Evolutionary conservation across 164 flowering plant species (phyloP), one percentile per base, ranked within the genome.

Genomic region (Vitis rupestris): DNA sequence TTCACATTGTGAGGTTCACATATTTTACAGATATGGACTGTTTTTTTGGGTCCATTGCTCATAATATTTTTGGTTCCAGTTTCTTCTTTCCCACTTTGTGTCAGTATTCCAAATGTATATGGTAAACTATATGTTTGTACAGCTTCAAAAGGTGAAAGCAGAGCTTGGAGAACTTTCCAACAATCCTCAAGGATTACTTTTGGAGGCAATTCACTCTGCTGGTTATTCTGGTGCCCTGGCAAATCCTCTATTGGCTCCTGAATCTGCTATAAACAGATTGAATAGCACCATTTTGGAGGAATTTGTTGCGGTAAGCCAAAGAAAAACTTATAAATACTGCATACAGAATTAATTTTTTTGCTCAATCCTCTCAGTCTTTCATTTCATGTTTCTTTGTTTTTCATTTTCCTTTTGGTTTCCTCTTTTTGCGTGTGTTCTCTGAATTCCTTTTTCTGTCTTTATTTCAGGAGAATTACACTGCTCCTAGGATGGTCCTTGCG

Each of bases 161-260:
- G 94, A 95, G 78, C 72, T 90, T 50, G 77, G 30, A 57, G 93
- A 88, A 79, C 76, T 75, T 71, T 79, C 81, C 9, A 89, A 89
- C 66, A 87, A 95, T 65, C 98, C 97, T 11, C 88, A 89, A 47
- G 88, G 86, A 50, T 76, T 95, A 79, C 90, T 95, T 54, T 65
- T 91, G 81, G 99, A 95, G 82, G 98, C 97, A 61, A 78, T 95
- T 76, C 96, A 91, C 74, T 83, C 91, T 54, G 86, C 88, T 71
- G 97, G 97, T 31, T 95, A 85, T 82, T 44, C 79, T 78, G 99
- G 99, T 70, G 84, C 97, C 56, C 75, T 89, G 82, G 94, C 87
- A n/a, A 85, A 88, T 81, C 86, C 98, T 64, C 89, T 93, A 65
- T 58, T 92, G 82, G 97, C 94, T 30, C 82, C 97, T 16, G 95